Evolutionary conservation across 495 filamentous ascomycete species (phyloP), one percentile per base, ranked within the genome.

Genomic region (Tuber indicum): DNA sequence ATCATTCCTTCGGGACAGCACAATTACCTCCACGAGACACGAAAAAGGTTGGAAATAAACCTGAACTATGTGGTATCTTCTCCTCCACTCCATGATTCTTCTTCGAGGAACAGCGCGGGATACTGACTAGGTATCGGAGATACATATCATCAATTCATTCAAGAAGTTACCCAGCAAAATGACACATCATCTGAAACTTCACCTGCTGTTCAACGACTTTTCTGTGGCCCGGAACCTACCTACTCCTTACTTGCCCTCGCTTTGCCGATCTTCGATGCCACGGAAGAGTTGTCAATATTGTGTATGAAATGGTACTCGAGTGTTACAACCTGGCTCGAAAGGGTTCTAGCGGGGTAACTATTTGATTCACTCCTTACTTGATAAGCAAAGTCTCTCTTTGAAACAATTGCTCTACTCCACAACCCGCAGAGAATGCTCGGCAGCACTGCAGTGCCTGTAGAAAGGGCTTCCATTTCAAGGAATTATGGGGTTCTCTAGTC

Each of bases 161-260:
- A 32, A 26, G 58, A 66, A 17, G 36, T 16, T 32, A 12, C 58
- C 58, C 26, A 66, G 58, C 10, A 17, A 66, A 66, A 66, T 66
- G 58, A 66, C 58, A 66, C 58, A 66, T 66, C 58, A 66, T 36
- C 58, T 66, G 58, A 66, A 66, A 66, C 58, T 32, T 66, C 58
- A 66, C 58, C 58, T 66, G 12, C 58, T 66, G 26, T 32, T 66
- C 58, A 66, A 17, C 58, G 26, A 66, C n/a, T 17, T 36, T 66
- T 66, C 58, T 66, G 26, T 66, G 58, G 58, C 10, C 58, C 58
- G 58, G 26, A 66, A 17, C 14, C 58, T 66, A 66, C 58, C 58
- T 36, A 17, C 58, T 26, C 26, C 52, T 62, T 36, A 7, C 58
- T 66, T 32, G 58, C 16, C 26, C 58, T 32, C 26, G 26, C n/a